Evolutionary conservation across 352 stramenopile species (phyloP).

Genomic region (Phytophthora capsici): DNA sequence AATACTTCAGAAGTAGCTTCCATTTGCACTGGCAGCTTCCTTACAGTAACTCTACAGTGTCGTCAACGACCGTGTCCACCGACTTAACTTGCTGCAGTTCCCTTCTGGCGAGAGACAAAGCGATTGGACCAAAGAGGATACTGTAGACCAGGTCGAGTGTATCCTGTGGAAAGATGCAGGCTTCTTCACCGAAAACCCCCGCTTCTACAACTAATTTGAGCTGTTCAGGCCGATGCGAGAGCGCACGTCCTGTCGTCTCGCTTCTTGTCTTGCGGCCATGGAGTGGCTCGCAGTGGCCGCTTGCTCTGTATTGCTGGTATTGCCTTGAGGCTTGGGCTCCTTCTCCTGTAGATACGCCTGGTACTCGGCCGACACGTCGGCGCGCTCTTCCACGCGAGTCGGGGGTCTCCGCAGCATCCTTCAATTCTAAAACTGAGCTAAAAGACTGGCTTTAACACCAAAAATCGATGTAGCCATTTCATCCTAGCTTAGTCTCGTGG

Average conservation of each 20-base stretch:
- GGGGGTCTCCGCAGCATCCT: slow-evolving; percentile 42
- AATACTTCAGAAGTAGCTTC: too few relatives aligned
- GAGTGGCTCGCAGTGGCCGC: slow-evolving; percentile 6
- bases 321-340: slow-evolving; percentile 26
- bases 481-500: neutral
- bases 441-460: neutral
- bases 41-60: too few relatives aligned
- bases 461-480: slow-evolving; percentile 6
- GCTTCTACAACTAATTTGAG: slow-evolving; percentile 15
- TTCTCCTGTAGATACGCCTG: slow-evolving; percentile 69
- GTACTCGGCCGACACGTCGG: slow-evolving; percentile 78
- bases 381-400: slow-evolving; percentile 70
- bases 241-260: slow-evolving; percentile 36
- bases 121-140: slow-evolving; percentile 5
- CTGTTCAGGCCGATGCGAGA: slow-evolving; percentile 42
- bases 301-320: slow-evolving; percentile 5
- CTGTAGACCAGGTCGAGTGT: neutral
- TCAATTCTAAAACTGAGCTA: slow-evolving; percentile 9
- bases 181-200: slow-evolving; percentile 2
- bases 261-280: slow-evolving; percentile 24
- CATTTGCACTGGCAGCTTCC: too few relatives aligned
- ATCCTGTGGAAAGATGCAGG: slow-evolving; percentile 4
- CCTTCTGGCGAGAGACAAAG: slow-evolving; percentile 6
- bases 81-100: neutral
- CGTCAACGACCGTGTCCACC: neutral